Evolutionary conservation across 768 basidiomycete species (phyloP).

Genomic region (Boletus pseudo-olivaceus): DNA sequence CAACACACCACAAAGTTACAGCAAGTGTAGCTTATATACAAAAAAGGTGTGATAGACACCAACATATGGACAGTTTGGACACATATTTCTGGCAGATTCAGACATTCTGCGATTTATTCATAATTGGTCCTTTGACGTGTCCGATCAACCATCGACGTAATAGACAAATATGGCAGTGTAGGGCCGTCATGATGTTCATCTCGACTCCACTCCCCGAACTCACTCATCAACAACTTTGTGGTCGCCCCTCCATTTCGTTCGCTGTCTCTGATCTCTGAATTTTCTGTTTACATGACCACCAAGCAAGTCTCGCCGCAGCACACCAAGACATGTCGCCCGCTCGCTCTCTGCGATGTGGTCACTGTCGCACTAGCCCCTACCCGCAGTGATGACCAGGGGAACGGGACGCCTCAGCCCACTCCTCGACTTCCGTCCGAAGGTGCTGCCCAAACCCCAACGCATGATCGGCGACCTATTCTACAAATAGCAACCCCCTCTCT

Average conservation of each 20-base stretch:
- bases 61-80: no score
- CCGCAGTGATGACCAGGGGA: background rate
- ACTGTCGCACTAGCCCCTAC: background rate
- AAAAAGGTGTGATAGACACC: no score
- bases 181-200: background rate
- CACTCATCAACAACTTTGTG: background rate
- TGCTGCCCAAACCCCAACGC: background rate
- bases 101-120: no score
- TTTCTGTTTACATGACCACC: constrained; percentile 8
- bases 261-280: background rate
- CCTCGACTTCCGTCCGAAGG: background rate
- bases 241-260: background rate
- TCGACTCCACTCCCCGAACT: background rate
- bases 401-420: background rate
- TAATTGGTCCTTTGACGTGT: no score
- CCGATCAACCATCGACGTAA: background rate
- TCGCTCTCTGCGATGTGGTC: constrained; percentile 12
- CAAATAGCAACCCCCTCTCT: constrained; percentile 13
- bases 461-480: constrained; percentile 11
- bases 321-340: background rate
- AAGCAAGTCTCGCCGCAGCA: background rate
- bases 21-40: no score
- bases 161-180: background rate
- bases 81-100: no score
- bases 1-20: no score